phyloP scores from a whole-genome alignment of 2,329 filamentous ascomycete genomes.

The Chaetomiaceae sp. region DNA sequence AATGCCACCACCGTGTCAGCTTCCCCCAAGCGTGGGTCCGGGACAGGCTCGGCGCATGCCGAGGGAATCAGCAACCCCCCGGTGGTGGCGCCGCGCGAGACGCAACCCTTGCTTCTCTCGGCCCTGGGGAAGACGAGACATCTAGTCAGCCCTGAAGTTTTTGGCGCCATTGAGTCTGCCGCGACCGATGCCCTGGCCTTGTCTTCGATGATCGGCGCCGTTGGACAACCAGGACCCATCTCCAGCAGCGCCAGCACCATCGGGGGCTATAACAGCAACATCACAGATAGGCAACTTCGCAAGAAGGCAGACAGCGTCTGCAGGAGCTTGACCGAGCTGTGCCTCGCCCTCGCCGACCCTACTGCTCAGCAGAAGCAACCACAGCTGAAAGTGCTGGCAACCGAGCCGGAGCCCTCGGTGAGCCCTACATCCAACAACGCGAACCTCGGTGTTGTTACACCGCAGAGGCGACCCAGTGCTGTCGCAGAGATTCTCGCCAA shows the following conservation, averaged over 20 bases:
- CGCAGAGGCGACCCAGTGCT: conserved; percentile 40
- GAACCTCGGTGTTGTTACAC: conserved; percentile 24
- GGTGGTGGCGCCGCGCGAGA: conserved; percentile 49
- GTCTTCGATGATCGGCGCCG: conserved; percentile 69
- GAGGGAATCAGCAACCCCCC: conserved; percentile 36
- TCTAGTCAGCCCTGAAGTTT: conserved; percentile 66
- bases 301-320: conserved; percentile 92
- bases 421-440: conserved; percentile 18
- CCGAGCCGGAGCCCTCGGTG: conserved; percentile 22
- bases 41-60: conserved; percentile 33
- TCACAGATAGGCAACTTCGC: conserved; percentile 78
- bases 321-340: conserved; percentile 86
- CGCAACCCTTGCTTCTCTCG: conserved; percentile 73
- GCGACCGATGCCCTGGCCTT: conserved; percentile 77
- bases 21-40: conserved; percentile 65
- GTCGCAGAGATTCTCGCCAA: conserved; percentile 37
- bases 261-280: conserved; percentile 39
- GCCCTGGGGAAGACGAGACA: conserved; percentile 74
- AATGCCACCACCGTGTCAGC: conserved; percentile 85
- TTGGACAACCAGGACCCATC: conserved; percentile 63
- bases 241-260: conserved; percentile 62
- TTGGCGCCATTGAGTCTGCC: conserved; percentile 72
- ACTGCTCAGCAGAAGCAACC: conserved; percentile 34
- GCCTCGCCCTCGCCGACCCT: conserved; percentile 72
- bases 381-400: conserved; percentile 24